Conservation (phyloP, 176 grass and related monocot species). For the Typha latifolia region DNA sequence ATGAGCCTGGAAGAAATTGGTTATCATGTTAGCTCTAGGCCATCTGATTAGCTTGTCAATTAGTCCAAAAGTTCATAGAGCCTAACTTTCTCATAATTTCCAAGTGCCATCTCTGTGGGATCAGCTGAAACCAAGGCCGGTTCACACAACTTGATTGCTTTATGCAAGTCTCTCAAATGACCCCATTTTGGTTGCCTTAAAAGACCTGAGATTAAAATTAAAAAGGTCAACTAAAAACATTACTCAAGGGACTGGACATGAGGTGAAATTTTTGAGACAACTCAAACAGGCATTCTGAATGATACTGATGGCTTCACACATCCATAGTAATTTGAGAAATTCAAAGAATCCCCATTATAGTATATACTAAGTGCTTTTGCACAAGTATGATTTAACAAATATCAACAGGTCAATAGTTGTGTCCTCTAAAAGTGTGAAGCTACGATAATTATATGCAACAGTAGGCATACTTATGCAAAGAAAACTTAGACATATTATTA, state of each 20-base stretch:
- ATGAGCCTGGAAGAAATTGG: constrained; percentile 40
- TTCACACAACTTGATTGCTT: constrained; percentile 79
- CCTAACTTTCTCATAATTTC: constrained; percentile 61
- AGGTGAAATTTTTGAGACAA: too few species aligned
- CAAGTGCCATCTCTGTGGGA: constrained; percentile 42
- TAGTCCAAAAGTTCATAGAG: not conserved
- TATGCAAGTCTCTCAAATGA: constrained; percentile 87
- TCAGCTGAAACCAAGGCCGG: constrained; percentile 46
- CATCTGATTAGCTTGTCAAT: not conserved
- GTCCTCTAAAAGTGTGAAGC: too few species aligned
- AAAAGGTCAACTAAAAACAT: not conserved
- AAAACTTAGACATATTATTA: too few species aligned
- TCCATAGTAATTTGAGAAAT: too few species aligned
- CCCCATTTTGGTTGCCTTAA: constrained; percentile 90
- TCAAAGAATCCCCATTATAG: too few species aligned
- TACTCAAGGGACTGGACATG: not conserved
- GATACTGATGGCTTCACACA: too few species aligned
- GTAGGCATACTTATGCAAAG: too few species aligned
- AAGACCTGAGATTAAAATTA: constrained; percentile 53
- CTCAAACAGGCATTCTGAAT: not conserved
- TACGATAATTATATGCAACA: too few species aligned
- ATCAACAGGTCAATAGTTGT: too few species aligned
- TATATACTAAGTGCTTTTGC: too few species aligned
- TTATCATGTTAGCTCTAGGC: constrained; percentile 4
- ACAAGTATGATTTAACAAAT: too few species aligned